Conservation (phyloP, 352 stramenopile species). For the Stramenopiles sp. region DNA sequence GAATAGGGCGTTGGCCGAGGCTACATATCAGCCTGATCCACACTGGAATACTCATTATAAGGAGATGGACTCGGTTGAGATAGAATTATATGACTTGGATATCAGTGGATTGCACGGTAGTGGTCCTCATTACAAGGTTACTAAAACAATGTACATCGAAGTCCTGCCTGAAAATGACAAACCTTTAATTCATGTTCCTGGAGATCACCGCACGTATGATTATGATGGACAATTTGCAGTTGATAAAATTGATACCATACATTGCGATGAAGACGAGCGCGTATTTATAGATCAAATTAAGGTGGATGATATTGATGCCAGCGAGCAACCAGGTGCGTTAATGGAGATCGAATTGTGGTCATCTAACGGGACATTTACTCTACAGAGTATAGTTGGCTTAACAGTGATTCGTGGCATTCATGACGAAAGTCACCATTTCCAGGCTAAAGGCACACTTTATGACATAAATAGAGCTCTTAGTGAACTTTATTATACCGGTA, state of each 20-base stretch:
- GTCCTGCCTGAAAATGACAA: neutral
- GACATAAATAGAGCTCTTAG: neutral
- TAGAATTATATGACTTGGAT: neutral
- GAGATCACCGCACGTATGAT: neutral
- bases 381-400: neutral
- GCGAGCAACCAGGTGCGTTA: neutral
- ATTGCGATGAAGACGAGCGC: neutral
- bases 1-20: neutral
- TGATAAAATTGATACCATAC: neutral
- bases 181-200: neutral
- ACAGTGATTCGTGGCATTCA: neutral
- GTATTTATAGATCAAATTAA: neutral
- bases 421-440: neutral
- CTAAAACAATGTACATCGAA: neutral
- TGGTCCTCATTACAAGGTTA: neutral
- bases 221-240: neutral
- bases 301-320: neutral
- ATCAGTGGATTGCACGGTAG: neutral
- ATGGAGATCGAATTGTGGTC: neutral
- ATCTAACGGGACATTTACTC: neutral
- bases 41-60: slow-evolving; percentile 4
- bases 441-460: neutral
- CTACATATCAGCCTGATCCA: neutral
- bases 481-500: neutral
- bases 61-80: neutral